A percentile compares a stretch with the other conserved stretches of the same genome.
Evolutionary conservation across 2,329 filamentous ascomycete species (phyloP).

Genomic region (Aspergillus pseudoviridinutans): DNA sequence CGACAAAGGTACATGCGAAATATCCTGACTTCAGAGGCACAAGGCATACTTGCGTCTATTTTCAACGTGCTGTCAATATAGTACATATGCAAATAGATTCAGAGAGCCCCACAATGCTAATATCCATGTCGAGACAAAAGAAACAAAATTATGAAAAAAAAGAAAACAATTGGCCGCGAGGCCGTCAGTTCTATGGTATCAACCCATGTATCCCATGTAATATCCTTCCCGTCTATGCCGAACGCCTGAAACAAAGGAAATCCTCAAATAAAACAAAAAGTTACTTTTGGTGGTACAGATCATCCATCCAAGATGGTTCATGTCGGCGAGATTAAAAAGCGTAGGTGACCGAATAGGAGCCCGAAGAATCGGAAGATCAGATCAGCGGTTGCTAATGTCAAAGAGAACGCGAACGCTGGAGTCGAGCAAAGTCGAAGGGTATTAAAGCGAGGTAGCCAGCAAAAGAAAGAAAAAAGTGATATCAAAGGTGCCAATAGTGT

Average conservation of each 20-base stretch:
- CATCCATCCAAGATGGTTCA: slow-evolving; percentile 15
- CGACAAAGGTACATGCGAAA: slow-evolving; percentile 6
- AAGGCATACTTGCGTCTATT: slow-evolving; percentile 15
- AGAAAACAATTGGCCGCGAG: slow-evolving; percentile 30
- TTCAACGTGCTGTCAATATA: slow-evolving; percentile 10
- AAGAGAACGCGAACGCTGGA: slow-evolving; percentile 25
- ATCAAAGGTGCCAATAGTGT: slow-evolving; percentile 22
- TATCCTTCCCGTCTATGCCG: slow-evolving; percentile 35
- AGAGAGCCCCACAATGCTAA: slow-evolving; percentile 18
- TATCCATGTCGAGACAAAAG: slow-evolving; percentile 11
- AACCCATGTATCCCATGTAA: slow-evolving; percentile 35
- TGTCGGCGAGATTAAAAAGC: slow-evolving; percentile 16
- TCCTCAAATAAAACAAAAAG: slow-evolving; percentile 16
- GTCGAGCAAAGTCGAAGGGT: slow-evolving; percentile 14
- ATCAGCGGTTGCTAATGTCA: slow-evolving; percentile 9
- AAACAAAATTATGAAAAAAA: slow-evolving; percentile 15
- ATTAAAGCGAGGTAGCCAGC: slow-evolving; percentile 19
- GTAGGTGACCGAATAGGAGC: slow-evolving; percentile 7
- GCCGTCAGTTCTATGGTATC: slow-evolving; percentile 41
- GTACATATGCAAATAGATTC: slow-evolving; percentile 12
- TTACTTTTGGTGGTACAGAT: slow-evolving; percentile 22
- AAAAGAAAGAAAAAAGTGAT: slow-evolving; percentile 13
- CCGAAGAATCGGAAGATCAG: slow-evolving; percentile 7
- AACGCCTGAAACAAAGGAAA: slow-evolving; percentile 30
- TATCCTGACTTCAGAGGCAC: neutral